Conservation (phyloP, 305 asterid genomes). For the Fraxinus greggii region DNA sequence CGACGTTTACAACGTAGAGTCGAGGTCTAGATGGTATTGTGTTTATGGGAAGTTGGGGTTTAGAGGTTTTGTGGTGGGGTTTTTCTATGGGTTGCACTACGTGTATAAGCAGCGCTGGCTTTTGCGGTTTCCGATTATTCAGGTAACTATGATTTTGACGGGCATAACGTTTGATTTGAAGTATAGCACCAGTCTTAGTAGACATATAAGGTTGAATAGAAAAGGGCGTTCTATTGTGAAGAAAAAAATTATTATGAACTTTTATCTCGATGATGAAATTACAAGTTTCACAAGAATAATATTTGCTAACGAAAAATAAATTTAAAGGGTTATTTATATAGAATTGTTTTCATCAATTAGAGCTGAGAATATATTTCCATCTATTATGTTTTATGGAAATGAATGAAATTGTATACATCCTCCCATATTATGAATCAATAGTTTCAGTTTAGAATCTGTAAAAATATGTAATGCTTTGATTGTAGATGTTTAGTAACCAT, state of each 20-base stretch:
- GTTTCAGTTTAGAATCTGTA: background rate
- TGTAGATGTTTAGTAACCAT: background rate
- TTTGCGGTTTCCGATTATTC: conserved; percentile 76
- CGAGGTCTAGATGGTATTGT: conserved; percentile 26
- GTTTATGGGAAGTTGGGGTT: conserved; percentile 51
- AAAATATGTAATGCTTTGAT: background rate
- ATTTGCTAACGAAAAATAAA: background rate
- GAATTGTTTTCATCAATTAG: background rate
- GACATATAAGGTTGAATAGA: background rate
- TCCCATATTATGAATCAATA: background rate
- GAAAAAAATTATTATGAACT: background rate
- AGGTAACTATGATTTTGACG: conserved; percentile 44
- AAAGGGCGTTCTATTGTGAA: background rate
- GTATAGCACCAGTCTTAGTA: background rate
- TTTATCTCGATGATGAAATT: background rate
- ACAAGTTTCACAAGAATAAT: background rate
- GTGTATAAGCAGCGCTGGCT: conserved; percentile 71
- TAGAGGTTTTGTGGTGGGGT: conserved; percentile 66
- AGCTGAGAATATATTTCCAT: background rate
- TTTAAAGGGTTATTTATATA: background rate
- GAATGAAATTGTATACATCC: background rate
- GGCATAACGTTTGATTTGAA: background rate
- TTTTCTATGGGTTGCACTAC: conserved; percentile 62
- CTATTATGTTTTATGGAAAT: background rate
- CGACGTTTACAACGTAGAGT: conserved; percentile 28